Evolutionary conservation across 2,329 filamentous ascomycete species (phyloP), one percentile per base, ranked within the genome.

Genomic region (Mycogone perniciosa): DNA sequence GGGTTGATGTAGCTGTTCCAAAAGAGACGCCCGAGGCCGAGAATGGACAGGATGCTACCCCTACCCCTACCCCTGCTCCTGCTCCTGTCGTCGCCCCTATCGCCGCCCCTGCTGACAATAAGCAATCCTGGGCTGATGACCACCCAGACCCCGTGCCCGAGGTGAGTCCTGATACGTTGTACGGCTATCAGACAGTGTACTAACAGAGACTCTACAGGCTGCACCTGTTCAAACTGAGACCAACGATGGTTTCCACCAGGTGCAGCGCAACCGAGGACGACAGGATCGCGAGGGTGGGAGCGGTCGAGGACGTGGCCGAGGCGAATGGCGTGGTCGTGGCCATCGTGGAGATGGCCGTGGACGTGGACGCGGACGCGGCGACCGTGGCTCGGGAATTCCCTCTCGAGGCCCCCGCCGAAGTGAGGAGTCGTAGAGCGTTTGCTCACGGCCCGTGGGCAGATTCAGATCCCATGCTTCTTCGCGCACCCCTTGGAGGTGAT

Each of bases 61-160:
- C 20, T 20, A 20, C 20, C 20, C 20, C 20, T 20, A 20, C 20
- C 13, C 33, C 33, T 11, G 9, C 11, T 27, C 31, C 48, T 6
- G 11, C 48, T 27, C 82, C 20, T 20, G 20, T 3, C 20, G 20
- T 20, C 20, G 20, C 20, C 20, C 20, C 20, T 20, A 20, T 20
- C 43, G 82, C 80, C 6, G 71, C 73, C 7, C 67, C 72, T 38
- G 67, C 72, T 37, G 64, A 71, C 49, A 76, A 77, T 61, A 75
- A 76, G 31, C 82, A 86, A 63, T 89, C 84, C 61, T 95, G 88
- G 88, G 88, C 88, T 29, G 89, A 95, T 61, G 88, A 93, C 54
- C 80, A 87, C 59, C 81, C 85, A 13, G 80, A 83, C 53, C 67
- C 66, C 50, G 66, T 66, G 35, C 58, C 67, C 31, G 71, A 74